These are phyloP conservation scores for Populus pruinosa DNA, from an alignment of 345 rosid genomes.

Conservation along the genomic window DNA sequence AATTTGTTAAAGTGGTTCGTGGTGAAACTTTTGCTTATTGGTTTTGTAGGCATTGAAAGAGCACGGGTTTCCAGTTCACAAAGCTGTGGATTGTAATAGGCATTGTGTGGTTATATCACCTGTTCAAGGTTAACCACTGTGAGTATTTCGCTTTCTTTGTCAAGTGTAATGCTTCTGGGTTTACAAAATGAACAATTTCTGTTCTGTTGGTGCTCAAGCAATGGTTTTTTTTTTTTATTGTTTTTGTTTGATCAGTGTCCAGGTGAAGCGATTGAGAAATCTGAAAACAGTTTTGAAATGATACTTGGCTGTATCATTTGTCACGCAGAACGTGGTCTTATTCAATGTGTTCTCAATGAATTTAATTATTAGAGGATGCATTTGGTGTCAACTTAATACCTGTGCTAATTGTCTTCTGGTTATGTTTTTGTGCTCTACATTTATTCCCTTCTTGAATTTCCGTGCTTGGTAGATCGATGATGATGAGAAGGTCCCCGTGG, in stretches of 20 bases:
- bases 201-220: too few species aligned
- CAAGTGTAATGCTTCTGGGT: too few species aligned
- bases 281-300: slow-evolving; percentile 72
- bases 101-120: slow-evolving; percentile 94
- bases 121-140: slow-evolving; percentile 87
- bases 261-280: slow-evolving; percentile 78
- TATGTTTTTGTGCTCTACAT: too few species aligned
- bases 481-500: slow-evolving; percentile 78
- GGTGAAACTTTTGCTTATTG: slow-evolving; percentile 10
- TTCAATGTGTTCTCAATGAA: slow-evolving; percentile 93
- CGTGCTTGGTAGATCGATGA: slow-evolving; percentile 67
- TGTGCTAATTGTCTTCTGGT: too few species aligned
- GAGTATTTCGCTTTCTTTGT: slow-evolving; percentile 22
- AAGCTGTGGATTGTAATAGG: slow-evolving; percentile 85
- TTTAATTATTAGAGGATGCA: slow-evolving; percentile 84
- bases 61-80: slow-evolving; percentile 84
- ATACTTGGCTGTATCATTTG: slow-evolving; percentile 70
- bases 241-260: slow-evolving; percentile 50
- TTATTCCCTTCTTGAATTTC: too few species aligned
- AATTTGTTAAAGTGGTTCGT: background rate
- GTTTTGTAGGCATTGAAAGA: slow-evolving; percentile 73
- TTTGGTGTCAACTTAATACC: background rate
- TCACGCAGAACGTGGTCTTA: slow-evolving; percentile 88
- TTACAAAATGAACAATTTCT: too few species aligned
- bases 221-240: background rate